Base-by-base conservation (phyloP, 441 rosid species). In the Euphorbia neoarborescens region DNA sequence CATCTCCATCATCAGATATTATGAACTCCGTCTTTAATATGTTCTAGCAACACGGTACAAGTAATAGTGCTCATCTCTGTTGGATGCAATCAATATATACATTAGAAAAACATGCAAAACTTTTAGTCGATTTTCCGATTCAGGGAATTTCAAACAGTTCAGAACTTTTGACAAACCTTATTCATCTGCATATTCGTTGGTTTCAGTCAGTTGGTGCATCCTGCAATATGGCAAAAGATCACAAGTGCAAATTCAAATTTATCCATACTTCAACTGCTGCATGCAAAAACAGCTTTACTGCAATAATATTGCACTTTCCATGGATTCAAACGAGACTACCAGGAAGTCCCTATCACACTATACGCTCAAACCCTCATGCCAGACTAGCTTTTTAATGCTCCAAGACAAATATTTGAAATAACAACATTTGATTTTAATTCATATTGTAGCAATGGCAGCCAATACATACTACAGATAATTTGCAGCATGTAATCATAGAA, bases 151-250 rank as follows among this genome's bases (percentile, higher is more conserved):
- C 22, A 7, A 19, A 25, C 6, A 68, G 12, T 17, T 37, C 3
- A 17, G n/a, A 1, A 14, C 22, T 46, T 8, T 34, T 30, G 37
- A 27, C 30, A 4, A 6, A 70, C 78, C 83, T 84, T 84, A 79
- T 72, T 83, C 64, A 61, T 86, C 88, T 65, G 82, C 71, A 20
- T 72, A 27, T 68, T 82, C 87, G n/a, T 59, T 71, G 62, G 81
- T 69, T 60, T 83, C 90, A 54, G 81, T 80, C 76, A 86, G 77
- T 42, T 85, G 90, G 48, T 84, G 85, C 22, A 85, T 68, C 88
- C 91, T 89, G 94, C 77, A 81, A 27, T 56, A 65, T 56, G 27
- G 69, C 12, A 42, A 30, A 51, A 6, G 51, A 37, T 32, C 14
- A 44, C 71, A 8, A 73, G 68, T 48, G 62, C 53, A 51, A 15